Evolutionary conservation across 2,329 filamentous ascomycete species (phyloP).

Genomic region (Diaporthe helianthi): DNA sequence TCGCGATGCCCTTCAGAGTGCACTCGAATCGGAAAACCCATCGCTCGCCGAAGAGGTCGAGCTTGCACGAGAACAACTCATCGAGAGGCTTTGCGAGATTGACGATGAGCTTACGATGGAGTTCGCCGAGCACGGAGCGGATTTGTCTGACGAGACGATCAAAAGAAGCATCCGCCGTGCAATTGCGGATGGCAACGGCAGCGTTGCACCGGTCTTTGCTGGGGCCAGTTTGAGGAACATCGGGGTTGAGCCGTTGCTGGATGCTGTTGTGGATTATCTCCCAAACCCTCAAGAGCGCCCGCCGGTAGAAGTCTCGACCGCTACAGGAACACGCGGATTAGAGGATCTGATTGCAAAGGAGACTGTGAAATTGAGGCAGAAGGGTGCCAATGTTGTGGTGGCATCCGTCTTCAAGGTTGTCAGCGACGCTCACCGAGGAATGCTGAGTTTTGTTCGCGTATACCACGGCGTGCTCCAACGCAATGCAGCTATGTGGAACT

Average conservation of each 20-base stretch:
- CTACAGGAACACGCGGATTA: slow-evolving; percentile 58
- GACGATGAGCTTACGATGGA: slow-evolving; percentile 86
- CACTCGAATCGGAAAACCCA: slow-evolving; percentile 59
- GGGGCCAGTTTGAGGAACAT: slow-evolving; percentile 94
- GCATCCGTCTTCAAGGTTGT: slow-evolving; percentile 93
- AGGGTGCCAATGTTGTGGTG: slow-evolving; percentile 51
- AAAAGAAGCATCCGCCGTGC: slow-evolving; percentile 76
- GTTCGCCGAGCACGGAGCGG: slow-evolving; percentile 79
- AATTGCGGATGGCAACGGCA: slow-evolving; percentile 71
- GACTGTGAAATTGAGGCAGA: slow-evolving; percentile 42
- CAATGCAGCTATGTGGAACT: slow-evolving; percentile 84
- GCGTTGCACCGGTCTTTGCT: slow-evolving; percentile 85
- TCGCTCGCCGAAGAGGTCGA: slow-evolving; percentile 72
- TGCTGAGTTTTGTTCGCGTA: slow-evolving; percentile 89
- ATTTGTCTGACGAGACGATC: slow-evolving; percentile 73
- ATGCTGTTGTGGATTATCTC: slow-evolving; percentile 86
- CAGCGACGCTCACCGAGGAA: slow-evolving; percentile 82
- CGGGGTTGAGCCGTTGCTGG: slow-evolving; percentile 88
- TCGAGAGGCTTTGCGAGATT: slow-evolving; percentile 86
- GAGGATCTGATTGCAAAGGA: slow-evolving; percentile 48
- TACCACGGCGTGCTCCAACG: slow-evolving; percentile 83
- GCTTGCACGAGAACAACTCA: slow-evolving; percentile 75
- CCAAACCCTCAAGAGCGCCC: slow-evolving; percentile 83
- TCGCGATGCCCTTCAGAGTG: slow-evolving; percentile 39
- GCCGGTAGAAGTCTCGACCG: slow-evolving; percentile 78